Percentiles rank a stretch among this genome's conserved stretches.
phyloP scores from a whole-genome alignment of 2,329 filamentous ascomycete genomes.

The Shiraia sp. region DNA sequence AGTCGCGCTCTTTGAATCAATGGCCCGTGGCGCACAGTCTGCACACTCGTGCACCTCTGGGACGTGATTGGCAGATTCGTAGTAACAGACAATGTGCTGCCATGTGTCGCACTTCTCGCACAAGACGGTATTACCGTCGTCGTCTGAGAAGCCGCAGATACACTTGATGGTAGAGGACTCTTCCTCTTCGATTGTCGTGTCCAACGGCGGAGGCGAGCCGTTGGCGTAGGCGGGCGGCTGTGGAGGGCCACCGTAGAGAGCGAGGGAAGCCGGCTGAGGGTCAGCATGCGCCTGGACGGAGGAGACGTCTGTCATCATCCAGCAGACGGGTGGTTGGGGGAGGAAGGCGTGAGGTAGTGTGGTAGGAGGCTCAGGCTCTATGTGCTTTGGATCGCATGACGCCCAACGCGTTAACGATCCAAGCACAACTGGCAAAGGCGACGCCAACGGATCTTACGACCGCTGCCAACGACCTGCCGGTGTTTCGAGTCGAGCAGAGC shows the following conservation, averaged over 20 bases:
- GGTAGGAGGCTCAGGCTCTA: constrained; percentile 41
- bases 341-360: constrained; percentile 21
- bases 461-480: constrained; percentile 19
- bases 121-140: constrained; percentile 96
- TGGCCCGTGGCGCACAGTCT: constrained; percentile 78
- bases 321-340: constrained; percentile 29
- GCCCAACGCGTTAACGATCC: constrained; percentile 40
- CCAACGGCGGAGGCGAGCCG: constrained; percentile 39
- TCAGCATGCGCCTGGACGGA: constrained; percentile 49
- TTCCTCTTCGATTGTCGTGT: constrained; percentile 62
- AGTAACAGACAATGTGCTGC: constrained; percentile 98
- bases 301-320: constrained; percentile 50
- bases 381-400: constrained; percentile 48
- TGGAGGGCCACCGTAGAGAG: constrained; percentile 33
- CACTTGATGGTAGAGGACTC: constrained; percentile 96
- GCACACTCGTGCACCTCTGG: constrained; percentile 82
- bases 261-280: constrained; percentile 45
- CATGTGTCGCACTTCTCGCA: constrained; percentile 96
- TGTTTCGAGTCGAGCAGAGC: constrained; percentile 10
- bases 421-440: constrained; percentile 29
- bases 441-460: constrained; percentile 28
- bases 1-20: constrained; percentile 75
- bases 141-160: constrained; percentile 90
- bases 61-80: constrained; percentile 72
- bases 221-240: constrained; percentile 41